Evolutionary conservation across 148 eudicot genomes (phyloP), one percentile per base, ranked within the genome.

Genomic region (Fallopia convolvulus): DNA sequence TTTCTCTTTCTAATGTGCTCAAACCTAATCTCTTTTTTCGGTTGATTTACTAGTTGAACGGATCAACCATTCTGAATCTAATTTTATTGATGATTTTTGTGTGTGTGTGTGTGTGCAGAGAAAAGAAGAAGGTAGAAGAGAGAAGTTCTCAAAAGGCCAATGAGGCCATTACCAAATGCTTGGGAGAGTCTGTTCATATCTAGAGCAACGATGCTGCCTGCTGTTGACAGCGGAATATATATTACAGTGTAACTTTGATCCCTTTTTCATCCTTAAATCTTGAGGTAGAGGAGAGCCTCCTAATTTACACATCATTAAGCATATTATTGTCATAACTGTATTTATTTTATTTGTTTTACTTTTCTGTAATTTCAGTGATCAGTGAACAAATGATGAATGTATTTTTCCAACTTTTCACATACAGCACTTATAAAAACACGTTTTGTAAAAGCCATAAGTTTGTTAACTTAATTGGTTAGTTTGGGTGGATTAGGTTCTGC

Each of bases 41-140:
- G 47, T 9, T 44, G 47, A 10, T 44, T 44, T 44, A 44, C 47
- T 44, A 44, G 47, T 44, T 44, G 47, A 44, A 44, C 8, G 2
- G 30, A 26, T 44, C 10, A 44, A 1, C 46, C 47, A 44, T 44
- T 44, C 47, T 44, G 11, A 44, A 68, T 17, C 20, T 3, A 36
- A 20, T 15, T 33, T 8, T 17, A 17, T 68, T 1, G 72, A 68
- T 21, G 68, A 18, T n/a, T 46, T 55, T 26, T 44, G n/a, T n/a
- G n/a, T n/a, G n/a, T n/a, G n/a, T 55, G 49, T 66, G 10, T 26
- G 8, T 32, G 73, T 83, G 42, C 83, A 89, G 93, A 82, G 93
- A 89, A 83, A 89, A 88, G 86, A 89, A 89, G 84, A 89, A 89
- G 75, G 75, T 55, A 76, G 85, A 80, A 80, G 93, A 89, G 79